Evolutionary conservation across 2,329 filamentous ascomycete species (phyloP).

Genomic region (Colletotrichum musae): DNA sequence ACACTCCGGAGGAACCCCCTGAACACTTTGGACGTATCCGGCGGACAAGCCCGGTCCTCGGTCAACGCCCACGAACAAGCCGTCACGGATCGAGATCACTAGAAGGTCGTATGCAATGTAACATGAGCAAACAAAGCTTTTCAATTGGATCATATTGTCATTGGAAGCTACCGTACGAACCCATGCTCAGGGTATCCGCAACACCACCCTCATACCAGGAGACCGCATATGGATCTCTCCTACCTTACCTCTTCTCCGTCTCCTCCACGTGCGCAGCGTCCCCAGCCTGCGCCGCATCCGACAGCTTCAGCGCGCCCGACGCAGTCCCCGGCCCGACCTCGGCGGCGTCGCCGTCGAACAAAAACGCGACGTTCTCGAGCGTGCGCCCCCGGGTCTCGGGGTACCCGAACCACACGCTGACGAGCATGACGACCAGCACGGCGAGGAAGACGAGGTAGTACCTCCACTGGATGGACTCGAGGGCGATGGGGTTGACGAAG

Average conservation of each 20-base stretch:
- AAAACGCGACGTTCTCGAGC: constrained; percentile 33
- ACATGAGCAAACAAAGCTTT: not conserved
- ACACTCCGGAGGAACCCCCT: too few species aligned
- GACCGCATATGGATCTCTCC: not conserved
- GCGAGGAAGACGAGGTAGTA: constrained; percentile 61
- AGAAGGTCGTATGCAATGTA: not conserved
- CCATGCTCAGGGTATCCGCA: not conserved
- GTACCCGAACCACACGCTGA: constrained; percentile 31
- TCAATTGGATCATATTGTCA: not conserved
- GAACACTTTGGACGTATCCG: not conserved
- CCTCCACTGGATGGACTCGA: constrained; percentile 55
- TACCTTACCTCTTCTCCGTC: constrained; percentile 5
- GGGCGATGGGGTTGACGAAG: constrained; percentile 61
- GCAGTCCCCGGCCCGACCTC: constrained; percentile 19
- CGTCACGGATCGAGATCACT: not conserved
- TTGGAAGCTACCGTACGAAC: not conserved
- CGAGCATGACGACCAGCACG: constrained; percentile 60
- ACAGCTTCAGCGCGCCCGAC: constrained; percentile 9
- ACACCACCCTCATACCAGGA: not conserved
- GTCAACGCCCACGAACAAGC: not conserved
- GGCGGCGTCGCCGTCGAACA: constrained; percentile 6
- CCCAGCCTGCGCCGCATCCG: not conserved
- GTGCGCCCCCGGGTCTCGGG: constrained; percentile 41
- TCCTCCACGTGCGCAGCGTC: constrained; percentile 18
- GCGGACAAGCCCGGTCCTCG: not conserved